Conservation (phyloP, 345 rosid genomes). For the Anacardium occidentale region DNA sequence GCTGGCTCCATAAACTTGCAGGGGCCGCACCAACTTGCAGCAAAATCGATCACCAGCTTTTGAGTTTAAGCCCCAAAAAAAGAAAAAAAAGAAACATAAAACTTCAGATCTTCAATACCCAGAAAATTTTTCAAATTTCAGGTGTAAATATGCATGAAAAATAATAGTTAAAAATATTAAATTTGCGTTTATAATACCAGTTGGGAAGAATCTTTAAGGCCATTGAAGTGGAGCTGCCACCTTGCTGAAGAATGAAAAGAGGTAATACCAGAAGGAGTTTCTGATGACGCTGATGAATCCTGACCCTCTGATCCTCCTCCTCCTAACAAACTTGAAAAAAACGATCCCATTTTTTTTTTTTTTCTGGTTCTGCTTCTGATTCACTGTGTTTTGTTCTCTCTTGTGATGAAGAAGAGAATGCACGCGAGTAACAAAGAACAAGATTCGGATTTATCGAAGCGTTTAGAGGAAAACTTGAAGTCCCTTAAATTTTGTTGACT, state of each 20-base stretch:
- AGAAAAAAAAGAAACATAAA: background rate
- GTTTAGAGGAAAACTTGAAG: too few relatives aligned
- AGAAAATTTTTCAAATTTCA: background rate
- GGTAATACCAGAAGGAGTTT: constrained; percentile 33
- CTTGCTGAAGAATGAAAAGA: constrained; percentile 60
- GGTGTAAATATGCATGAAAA: background rate
- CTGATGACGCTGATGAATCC: constrained; percentile 27
- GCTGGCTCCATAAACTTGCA: constrained; percentile 72
- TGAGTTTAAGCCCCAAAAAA: background rate
- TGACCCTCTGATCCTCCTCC: constrained; percentile 11
- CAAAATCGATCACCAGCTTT: constrained; percentile 73
- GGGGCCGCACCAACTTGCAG: constrained; percentile 91
- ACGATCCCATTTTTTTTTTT: constrained; percentile 40
- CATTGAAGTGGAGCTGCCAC: constrained; percentile 81
- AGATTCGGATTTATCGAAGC: too few relatives aligned
- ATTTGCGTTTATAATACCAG: constrained; percentile 38
- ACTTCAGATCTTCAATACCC: constrained; percentile 10
- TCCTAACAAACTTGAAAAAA: constrained; percentile 32
- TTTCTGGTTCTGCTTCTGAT: background rate
- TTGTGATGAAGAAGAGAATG: too few relatives aligned
- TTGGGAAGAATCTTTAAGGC: constrained; percentile 50
- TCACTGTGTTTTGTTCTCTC: background rate
- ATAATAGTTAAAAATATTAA: too few relatives aligned
- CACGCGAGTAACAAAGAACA: too few relatives aligned
- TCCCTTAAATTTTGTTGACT: too few relatives aligned